phyloP scores from a whole-genome alignment of 2,329 filamentous ascomycete genomes.

The Capronia americana region DNA sequence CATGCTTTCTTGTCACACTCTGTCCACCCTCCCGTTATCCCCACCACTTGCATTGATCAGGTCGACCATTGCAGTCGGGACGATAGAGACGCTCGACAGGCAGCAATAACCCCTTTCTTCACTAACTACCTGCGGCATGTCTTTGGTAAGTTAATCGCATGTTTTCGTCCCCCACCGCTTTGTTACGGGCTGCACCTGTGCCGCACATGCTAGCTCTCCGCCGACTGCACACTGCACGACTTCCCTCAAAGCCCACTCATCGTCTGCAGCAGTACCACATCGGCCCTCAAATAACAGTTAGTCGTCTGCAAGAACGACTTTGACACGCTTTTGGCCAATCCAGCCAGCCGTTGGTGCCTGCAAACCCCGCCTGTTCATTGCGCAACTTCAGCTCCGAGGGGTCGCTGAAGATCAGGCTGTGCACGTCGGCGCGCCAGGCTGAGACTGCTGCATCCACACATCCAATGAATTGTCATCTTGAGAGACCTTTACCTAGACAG shows the following conservation, averaged over 20 bases:
- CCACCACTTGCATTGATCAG: conserved; percentile 22
- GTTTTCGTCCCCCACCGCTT: conserved; percentile 30
- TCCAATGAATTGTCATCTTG: not conserved
- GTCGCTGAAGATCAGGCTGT: conserved; percentile 16
- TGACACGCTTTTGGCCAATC: not conserved
- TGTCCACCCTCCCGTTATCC: conserved; percentile 24
- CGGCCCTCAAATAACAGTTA: not conserved
- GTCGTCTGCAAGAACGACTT: conserved; percentile 1
- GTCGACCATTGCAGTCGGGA: conserved; percentile 17
- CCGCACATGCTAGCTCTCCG: conserved; percentile 37
- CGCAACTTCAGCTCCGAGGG: not conserved
- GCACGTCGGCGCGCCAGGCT: conserved; percentile 5
- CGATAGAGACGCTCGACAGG: conserved; percentile 22
- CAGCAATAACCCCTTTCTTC: conserved; percentile 2
- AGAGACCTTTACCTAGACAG: conserved; percentile 5
- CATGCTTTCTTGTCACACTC: conserved; percentile 5
- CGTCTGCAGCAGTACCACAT: conserved; percentile 3
- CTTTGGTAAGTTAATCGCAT: conserved; percentile 30
- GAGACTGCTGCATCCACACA: not conserved
- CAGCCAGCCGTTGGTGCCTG: not conserved
- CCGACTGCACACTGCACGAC: conserved; percentile 20
- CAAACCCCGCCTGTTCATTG: not conserved
- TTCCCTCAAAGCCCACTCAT: conserved; percentile 2
- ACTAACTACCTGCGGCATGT: conserved; percentile 25
- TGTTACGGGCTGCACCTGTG: conserved; percentile 11